Evolutionary conservation across 2,329 filamentous ascomycete species (phyloP).

Genomic region (Pseudonectria foliicola): DNA sequence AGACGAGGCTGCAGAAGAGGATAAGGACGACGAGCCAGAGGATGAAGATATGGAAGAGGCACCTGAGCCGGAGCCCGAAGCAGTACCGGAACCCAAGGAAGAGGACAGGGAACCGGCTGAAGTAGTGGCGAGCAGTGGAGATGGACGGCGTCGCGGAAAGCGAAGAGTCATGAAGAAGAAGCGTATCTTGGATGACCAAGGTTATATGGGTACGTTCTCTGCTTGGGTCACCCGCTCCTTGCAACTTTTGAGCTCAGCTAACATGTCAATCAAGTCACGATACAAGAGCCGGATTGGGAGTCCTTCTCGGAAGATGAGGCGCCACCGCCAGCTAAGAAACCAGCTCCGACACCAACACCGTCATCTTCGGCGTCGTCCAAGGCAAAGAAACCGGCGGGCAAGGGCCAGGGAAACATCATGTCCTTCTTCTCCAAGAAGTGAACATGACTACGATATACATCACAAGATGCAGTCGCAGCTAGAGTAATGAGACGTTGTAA

Average conservation of each 20-base stretch:
- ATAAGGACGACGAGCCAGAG: conserved; percentile 29
- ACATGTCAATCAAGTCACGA: conserved; percentile 57
- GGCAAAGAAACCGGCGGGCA: conserved; percentile 49
- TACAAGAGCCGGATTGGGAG: conserved; percentile 80
- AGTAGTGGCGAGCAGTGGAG: conserved; percentile 43
- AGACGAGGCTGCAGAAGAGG: conserved; percentile 44
- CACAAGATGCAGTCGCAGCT: no score
- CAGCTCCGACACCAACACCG: conserved; percentile 39
- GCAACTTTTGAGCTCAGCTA: not conserved
- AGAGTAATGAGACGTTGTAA: conserved; percentile 1
- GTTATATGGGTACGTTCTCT: conserved; percentile 68
- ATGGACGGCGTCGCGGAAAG: conserved; percentile 65
- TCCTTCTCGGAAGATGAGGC: conserved; percentile 89
- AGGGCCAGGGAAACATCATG: conserved; percentile 79
- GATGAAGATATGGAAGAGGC: conserved; percentile 36
- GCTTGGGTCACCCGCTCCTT: not conserved
- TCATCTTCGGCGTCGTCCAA: conserved; percentile 39
- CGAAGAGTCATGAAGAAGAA: conserved; percentile 82
- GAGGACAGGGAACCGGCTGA: conserved; percentile 41
- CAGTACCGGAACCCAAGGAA: conserved; percentile 29
- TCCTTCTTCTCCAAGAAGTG: conserved; percentile 84
- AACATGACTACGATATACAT: not conserved
- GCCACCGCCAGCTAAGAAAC: conserved; percentile 42
- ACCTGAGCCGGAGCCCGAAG: conserved; percentile 31
- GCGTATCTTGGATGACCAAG: conserved; percentile 79